Evolutionary conservation across 441 rosid species (phyloP), one percentile per base, ranked within the genome.

Genomic region (Euphorbia celastroides): DNA sequence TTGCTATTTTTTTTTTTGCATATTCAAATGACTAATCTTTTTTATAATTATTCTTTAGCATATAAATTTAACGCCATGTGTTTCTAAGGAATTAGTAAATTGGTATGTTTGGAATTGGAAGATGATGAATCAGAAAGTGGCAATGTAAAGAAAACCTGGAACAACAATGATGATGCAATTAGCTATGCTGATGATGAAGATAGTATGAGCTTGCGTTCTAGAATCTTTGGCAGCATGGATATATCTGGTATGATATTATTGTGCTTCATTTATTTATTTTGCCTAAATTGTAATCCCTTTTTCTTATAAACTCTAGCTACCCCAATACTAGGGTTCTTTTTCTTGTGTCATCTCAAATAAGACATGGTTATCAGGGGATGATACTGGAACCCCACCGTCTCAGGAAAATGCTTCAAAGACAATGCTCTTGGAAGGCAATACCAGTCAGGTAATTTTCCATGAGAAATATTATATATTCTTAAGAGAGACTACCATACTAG

Each of bases 71-170:
- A 54, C 13, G 19, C 30, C 51, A 32, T 62, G 62, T 63, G 64
- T 70, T 32, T 2, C 67, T 8, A 63, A 82, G 91, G 82, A 79
- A 31, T 58, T 55, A 78, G 72, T 73, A 70, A 86, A 57, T 51
- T 84, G 60, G 74, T 88, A 66, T 80, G 85, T 71, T 77, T 94
- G 79, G 97, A 88, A 75, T 85, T 90, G 62, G 96, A 92, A 60
- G 76, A 77, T 54, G 89, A 87, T 25, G 75, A 60, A 67, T 74
- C 83, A 22, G 84, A 75, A 65, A 66, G 70, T 65, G 77, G 57
- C 60, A 64, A 62, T 23, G 38, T 57, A 75, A 72, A 61, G 79
- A 74, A 73, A 66, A 75, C 65, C 41, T 62, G 54, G 72, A 61
- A 76, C 71, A 78, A 70, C 69, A 73, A 78, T 69, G 78, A 78